Evolutionary conservation across 139 green algal species (phyloP), one percentile per base, ranked within the genome.

Genomic region (Coccomyxa sp.): DNA sequence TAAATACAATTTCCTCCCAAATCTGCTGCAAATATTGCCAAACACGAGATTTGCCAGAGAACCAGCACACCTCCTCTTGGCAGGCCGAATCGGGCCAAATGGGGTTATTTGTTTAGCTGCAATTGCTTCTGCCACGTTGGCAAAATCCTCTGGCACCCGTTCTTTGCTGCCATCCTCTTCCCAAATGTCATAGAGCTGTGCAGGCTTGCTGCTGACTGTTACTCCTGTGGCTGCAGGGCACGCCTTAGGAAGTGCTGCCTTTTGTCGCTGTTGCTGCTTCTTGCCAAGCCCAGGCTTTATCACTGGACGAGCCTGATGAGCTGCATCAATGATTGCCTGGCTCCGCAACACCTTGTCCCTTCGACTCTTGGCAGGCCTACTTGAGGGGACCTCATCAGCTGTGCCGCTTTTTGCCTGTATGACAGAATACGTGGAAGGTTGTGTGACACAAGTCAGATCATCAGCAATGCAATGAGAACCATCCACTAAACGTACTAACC

Each of bases 401-500:
- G 38, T 51, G 38, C 38, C 38, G 7, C 38, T 51, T 51, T 51
- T 51, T 7, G 38, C 38, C 38, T 51, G 38, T 51, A 7, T 51
- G 38, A 51, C 38, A 51, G 38, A 51, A 51, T 51, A 51, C 38
- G 38, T 51, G 38, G 3, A 7, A 51, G 7, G 7, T 51, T 51
- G 38, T 51, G 38, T 51, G 38, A 51, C 38, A 51, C 38, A 51
- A 51, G 3, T 51, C 38, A 11, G 3, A 51, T 51, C 38, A 51
- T 51, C 38, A 51, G 38, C 38, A 51, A 51, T 51, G 7, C 38
- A 51, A 51, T 51, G 38, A 51, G 38, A 51, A 3, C 18, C 63
- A 71, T 71, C 63, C 63, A 25, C 1, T 21, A 71, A 71, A 11
- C 1, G 18, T 71, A 28, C 63, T 25, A 71, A 71, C 93, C 93